These are phyloP conservation scores for Pseudocercospora fijiensis DNA, from an alignment of 2,329 filamentous ascomycete genomes.

Conservation along the genomic window DNA sequence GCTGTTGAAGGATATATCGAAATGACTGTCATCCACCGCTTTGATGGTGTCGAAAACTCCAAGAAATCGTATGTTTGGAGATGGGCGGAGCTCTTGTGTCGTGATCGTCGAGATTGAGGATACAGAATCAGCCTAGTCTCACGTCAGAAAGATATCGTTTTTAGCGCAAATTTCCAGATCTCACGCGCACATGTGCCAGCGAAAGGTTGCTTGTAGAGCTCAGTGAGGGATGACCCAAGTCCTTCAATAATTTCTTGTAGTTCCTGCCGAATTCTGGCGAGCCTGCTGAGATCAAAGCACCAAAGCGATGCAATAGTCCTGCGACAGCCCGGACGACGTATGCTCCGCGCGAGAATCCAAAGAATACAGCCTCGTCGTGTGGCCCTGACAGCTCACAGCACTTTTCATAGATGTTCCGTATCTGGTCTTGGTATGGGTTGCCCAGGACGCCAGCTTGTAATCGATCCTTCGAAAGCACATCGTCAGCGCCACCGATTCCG, in stretches of 20 bases:
- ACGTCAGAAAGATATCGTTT: not conserved
- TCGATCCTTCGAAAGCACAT: conserved; percentile 20
- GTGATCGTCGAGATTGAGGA: conserved; percentile 21
- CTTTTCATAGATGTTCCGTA: conserved; percentile 30
- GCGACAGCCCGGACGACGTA: conserved; percentile 45
- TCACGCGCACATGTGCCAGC: not conserved
- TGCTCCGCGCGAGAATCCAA: conserved; percentile 44
- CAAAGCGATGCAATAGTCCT: conserved; percentile 42
- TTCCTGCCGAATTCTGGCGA: conserved; percentile 32
- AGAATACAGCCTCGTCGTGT: conserved; percentile 44
- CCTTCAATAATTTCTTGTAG: conserved; percentile 33
- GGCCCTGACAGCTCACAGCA: conserved; percentile 24
- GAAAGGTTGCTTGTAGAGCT: conserved; percentile 13
- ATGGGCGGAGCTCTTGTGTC: conserved; percentile 19
- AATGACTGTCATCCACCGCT: conserved; percentile 30
- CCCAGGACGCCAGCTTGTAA: conserved; percentile 22
- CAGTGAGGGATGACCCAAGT: conserved; percentile 18
- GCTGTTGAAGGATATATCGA: conserved; percentile 38
- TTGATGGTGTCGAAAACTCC: conserved; percentile 44
- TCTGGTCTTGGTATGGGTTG: conserved; percentile 26
- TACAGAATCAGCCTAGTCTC: not conserved
- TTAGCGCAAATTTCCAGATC: not conserved
- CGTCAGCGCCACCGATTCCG: conserved; percentile 24
- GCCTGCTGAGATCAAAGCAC: conserved; percentile 29
- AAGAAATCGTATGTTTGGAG: conserved; percentile 42